A percentile compares a stretch with the other conserved stretches of the same genome.
These are phyloP conservation scores for Xylaria castorea DNA, from an alignment of 495 filamentous ascomycete genomes.

Conservation along the genomic window DNA sequence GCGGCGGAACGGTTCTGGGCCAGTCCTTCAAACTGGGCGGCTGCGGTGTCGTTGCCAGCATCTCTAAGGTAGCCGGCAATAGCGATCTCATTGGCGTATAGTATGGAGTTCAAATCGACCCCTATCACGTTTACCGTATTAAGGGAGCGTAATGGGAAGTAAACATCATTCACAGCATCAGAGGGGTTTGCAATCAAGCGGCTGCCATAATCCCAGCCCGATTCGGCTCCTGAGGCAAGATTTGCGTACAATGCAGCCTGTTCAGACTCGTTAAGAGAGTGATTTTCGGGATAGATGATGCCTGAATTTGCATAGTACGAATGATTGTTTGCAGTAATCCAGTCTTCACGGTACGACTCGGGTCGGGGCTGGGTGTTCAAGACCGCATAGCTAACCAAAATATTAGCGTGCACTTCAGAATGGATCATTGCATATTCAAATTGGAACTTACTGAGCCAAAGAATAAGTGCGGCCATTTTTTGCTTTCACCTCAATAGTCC, in stretches of 20 bases:
- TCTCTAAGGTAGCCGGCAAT: conserved; percentile 47
- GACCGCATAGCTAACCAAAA: conserved; percentile 48
- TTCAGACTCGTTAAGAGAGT: conserved; percentile 48
- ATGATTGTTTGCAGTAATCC: conserved; percentile 52
- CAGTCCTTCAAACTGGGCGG: conserved; percentile 39
- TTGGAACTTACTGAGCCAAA: conserved; percentile 47
- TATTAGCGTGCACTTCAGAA: background rate
- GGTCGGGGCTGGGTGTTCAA: conserved; percentile 57
- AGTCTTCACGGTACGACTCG: conserved; percentile 59
- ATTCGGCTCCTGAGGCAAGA: conserved; percentile 58
- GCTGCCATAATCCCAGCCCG: conserved; percentile 54
- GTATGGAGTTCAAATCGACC: conserved; percentile 59
- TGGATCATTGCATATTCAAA: background rate
- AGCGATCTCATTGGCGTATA: conserved; percentile 55
- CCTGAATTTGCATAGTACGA: conserved; percentile 54
- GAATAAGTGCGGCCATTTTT: conserved; percentile 44
- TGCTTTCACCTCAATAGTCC: conserved; percentile 45
- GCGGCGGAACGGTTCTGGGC: conserved; percentile 50
- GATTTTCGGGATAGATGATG: conserved; percentile 55
- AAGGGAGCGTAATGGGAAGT: conserved; percentile 58
- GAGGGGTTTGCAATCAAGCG: conserved; percentile 50
- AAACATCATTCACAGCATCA: conserved; percentile 54
- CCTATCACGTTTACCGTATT: conserved; percentile 48
- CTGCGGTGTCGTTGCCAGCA: conserved; percentile 41
- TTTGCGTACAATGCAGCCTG: conserved; percentile 51